Conservation (phyloP, 768 basidiomycete species). For the Lactarius hatsudake region DNA sequence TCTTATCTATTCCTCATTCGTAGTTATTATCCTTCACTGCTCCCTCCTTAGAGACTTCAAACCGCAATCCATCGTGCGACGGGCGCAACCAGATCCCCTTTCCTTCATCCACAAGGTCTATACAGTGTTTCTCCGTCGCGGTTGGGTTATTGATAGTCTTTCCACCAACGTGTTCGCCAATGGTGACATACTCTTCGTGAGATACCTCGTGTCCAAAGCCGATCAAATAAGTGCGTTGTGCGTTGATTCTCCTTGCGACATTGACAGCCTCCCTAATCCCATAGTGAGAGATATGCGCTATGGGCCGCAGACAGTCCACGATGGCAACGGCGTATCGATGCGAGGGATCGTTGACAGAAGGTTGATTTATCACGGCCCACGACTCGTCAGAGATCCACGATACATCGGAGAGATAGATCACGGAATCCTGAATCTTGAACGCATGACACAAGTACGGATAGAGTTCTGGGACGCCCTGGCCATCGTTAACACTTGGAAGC, state of each 20-base stretch:
- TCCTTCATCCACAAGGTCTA: conserved; percentile 49
- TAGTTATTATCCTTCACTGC: conserved; percentile 55
- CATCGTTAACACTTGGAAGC: conserved; percentile 2
- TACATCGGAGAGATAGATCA: conserved; percentile 82
- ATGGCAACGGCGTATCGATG: conserved; percentile 55
- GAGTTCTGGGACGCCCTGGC: conserved; percentile 34
- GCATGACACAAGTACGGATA: conserved; percentile 67
- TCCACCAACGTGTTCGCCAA: conserved; percentile 52
- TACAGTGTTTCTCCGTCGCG: conserved; percentile 40
- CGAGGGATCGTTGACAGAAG: conserved; percentile 30
- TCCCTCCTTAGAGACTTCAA: conserved; percentile 45
- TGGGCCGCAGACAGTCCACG: conserved; percentile 71
- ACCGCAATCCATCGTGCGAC: conserved; percentile 69
- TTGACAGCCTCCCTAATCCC: conserved; percentile 63
- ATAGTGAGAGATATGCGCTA: conserved; percentile 73
- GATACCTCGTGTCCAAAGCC: conserved; percentile 77
- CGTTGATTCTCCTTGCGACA: conserved; percentile 54
- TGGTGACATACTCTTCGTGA: conserved; percentile 73
- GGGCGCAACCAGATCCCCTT: conserved; percentile 61
- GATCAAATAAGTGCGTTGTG: conserved; percentile 63
- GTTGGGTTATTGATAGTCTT: conserved; percentile 31
- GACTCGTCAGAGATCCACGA: conserved; percentile 73
- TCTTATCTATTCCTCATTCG: conserved; percentile 20
- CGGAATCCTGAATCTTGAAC: conserved; percentile 61
- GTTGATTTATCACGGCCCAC: conserved; percentile 49